Evolutionary conservation across 768 basidiomycete species (phyloP).

Genomic region (Rhodotorula toruloides): DNA sequence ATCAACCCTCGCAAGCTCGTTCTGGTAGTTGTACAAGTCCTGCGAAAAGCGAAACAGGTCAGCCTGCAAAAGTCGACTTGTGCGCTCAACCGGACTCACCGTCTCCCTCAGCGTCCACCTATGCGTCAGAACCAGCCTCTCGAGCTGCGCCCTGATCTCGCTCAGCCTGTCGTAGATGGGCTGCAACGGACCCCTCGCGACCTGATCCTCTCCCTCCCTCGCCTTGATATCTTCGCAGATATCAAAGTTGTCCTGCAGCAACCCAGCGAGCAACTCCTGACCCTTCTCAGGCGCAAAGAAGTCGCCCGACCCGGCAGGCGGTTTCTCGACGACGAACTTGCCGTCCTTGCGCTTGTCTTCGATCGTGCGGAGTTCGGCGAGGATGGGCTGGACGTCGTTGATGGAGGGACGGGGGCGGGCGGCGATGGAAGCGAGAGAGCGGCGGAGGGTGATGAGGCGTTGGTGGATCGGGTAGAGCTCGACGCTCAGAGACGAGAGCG

Average conservation of each 20-base stretch:
- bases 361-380: conserved; percentile 89
- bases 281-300: conserved; percentile 52
- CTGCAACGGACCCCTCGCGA: conserved; percentile 39
- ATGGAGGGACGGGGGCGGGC: conserved; percentile 72
- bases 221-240: conserved; percentile 92
- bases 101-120: conserved; percentile 91
- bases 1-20: conserved; percentile 91
- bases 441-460: conserved; percentile 75
- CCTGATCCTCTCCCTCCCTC: conserved; percentile 55
- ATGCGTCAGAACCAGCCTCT: conserved; percentile 86
- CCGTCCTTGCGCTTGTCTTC: conserved; percentile 53
- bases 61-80: too few species aligned
- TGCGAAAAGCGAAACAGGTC: too few species aligned
- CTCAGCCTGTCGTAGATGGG: conserved; percentile 72
- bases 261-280: conserved; percentile 76
- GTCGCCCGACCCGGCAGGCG: conserved; percentile 52
- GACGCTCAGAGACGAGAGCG: conserved; percentile 75
- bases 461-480: conserved; percentile 90
- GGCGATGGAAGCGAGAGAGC: conserved; percentile 79
- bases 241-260: conserved; percentile 95
- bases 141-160: conserved; percentile 79
- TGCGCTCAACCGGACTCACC: too few species aligned
- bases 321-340: conserved; percentile 25
- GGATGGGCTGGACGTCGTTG: conserved; percentile 77
- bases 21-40: conserved; percentile 85